Evolutionary conservation across 768 basidiomycete species (phyloP).

Genomic region (Tulasnella sp.): DNA sequence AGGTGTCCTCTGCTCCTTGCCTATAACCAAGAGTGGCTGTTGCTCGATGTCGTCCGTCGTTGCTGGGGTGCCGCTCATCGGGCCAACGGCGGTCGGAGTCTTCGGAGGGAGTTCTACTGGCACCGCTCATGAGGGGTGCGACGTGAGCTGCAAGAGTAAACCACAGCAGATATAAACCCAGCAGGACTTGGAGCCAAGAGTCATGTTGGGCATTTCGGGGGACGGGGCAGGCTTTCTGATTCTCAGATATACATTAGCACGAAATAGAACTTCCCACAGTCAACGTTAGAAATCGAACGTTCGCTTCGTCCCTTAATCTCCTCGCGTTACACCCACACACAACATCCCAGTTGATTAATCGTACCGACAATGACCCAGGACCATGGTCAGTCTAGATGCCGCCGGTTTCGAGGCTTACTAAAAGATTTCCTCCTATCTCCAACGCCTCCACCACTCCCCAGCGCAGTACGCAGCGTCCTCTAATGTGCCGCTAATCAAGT

Average conservation of each 20-base stretch:
- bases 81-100: neutral
- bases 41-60: neutral
- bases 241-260: too few relatives aligned
- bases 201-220: neutral
- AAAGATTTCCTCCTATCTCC: neutral
- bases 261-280: neutral
- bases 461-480: constrained; percentile 76
- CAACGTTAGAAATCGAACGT: neutral
- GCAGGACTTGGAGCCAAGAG: neutral
- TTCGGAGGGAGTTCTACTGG: neutral
- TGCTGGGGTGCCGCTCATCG: neutral
- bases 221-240: too few relatives aligned
- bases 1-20: constrained; percentile 26
- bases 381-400: constrained; percentile 12
- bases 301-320: neutral
- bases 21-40: neutral
- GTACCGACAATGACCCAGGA: constrained; percentile 17
- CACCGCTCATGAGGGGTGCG: neutral
- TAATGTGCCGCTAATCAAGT: constrained; percentile 82
- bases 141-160: neutral
- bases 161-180: neutral
- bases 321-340: neutral
- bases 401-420: neutral
- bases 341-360: neutral
- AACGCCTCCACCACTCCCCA: constrained; percentile 12